Conservation (phyloP, 2,329 filamentous ascomycete species). For the Blastomyces silverae region DNA sequence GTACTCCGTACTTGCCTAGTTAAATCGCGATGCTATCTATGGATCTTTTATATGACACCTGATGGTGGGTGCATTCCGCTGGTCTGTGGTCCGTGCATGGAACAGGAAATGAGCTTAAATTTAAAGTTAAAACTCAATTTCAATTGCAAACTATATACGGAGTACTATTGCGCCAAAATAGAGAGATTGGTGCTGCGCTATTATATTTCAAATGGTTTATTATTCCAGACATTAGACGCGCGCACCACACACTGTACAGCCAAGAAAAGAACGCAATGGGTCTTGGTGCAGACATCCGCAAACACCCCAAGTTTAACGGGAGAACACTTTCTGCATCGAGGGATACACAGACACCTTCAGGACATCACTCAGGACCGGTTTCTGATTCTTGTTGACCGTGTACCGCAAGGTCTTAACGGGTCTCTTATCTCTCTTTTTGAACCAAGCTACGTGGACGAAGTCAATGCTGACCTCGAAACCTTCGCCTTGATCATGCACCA, state of each 20-base stretch:
- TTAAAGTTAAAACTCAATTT: not conserved
- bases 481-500: conserved; percentile 10
- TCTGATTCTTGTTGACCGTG: conserved; percentile 5
- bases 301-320: not conserved
- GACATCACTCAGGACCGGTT: not conserved
- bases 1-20: not conserved
- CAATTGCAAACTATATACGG: not conserved
- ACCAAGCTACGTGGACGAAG: conserved; percentile 7
- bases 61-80: not conserved
- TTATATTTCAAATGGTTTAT: not conserved
- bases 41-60: not conserved
- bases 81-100: not conserved
- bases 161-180: not conserved
- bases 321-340: conserved; percentile 8
- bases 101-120: not conserved
- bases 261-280: not conserved
- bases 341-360: conserved; percentile 6
- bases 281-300: not conserved
- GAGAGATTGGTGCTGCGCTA: not conserved
- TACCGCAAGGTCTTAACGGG: not conserved
- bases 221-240: not conserved
- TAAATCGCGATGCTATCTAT: not conserved
- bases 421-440: conserved; percentile 6
- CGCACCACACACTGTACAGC: not conserved
- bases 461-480: conserved; percentile 11